phyloP scores from a whole-genome alignment of 192 early-diverging fungal species.

The Umbelopsis vinacea region DNA sequence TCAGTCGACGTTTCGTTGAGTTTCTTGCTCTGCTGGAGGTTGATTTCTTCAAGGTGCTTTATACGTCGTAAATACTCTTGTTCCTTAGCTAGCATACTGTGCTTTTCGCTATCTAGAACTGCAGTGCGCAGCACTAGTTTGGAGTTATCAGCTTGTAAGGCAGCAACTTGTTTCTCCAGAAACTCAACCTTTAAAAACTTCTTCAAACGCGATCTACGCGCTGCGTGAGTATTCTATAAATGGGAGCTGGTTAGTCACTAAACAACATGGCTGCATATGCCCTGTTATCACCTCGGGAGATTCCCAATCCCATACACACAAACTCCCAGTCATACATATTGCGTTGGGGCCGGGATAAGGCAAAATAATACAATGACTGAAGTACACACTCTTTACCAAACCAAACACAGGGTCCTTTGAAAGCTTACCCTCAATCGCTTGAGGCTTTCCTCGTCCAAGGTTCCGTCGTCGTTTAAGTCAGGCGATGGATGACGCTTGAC shows the following conservation, averaged over 20 bases:
- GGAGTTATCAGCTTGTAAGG: constrained; percentile 80
- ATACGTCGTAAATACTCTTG: constrained; percentile 36
- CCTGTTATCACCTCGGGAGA: neutral
- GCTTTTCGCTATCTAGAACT: constrained; percentile 39
- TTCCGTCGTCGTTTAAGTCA: constrained; percentile 34
- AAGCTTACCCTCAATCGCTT: constrained; percentile 34
- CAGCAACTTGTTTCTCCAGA: constrained; percentile 77
- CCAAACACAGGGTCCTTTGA: neutral
- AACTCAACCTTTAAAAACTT: constrained; percentile 81
- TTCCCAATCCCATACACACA: neutral
- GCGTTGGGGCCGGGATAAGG: neutral
- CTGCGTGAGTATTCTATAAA: constrained; percentile 85
- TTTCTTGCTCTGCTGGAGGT: neutral
- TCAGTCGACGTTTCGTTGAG: neutral
- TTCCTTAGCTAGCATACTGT: constrained; percentile 30
- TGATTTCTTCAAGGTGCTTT: constrained; percentile 34
- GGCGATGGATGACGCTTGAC: constrained; percentile 37
- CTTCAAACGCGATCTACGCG: constrained; percentile 85
- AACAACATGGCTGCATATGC: neutral
- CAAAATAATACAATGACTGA: no score
- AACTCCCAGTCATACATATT: neutral
- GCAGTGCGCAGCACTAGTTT: constrained; percentile 45
- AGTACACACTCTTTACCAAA: neutral
- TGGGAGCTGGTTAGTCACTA: neutral
- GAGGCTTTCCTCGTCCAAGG: constrained; percentile 39